phyloP scores from a whole-genome alignment of 2,329 filamentous ascomycete species.

The Hyphodiscus sp. region DNA sequence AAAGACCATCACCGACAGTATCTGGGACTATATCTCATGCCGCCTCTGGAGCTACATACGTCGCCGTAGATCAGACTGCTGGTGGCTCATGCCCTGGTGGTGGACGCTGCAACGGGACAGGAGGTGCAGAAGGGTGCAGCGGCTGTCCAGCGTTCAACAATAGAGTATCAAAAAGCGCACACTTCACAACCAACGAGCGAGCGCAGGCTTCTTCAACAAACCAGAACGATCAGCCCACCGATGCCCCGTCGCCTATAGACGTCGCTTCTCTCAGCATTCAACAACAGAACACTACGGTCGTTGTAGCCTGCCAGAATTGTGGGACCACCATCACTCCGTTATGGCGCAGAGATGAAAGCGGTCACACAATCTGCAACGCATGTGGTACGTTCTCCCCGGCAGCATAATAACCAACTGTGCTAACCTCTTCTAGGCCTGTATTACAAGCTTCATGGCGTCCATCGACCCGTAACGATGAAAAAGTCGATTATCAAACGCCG shows the following conservation, averaged over 20 bases:
- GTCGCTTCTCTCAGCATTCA: slow-evolving; percentile 41
- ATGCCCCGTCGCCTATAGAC: slow-evolving; percentile 39
- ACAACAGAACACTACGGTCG: slow-evolving; percentile 46
- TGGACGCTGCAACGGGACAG: slow-evolving; percentile 91
- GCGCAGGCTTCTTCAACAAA: slow-evolving; percentile 17
- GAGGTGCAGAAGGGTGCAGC: slow-evolving; percentile 88
- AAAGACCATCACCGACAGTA: slow-evolving; percentile 26
- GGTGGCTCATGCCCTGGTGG: slow-evolving; percentile 92
- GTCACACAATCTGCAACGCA: slow-evolving; percentile 96
- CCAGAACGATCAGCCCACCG: slow-evolving; percentile 22
- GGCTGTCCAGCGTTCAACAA: slow-evolving; percentile 98
- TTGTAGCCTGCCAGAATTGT: slow-evolving; percentile 95
- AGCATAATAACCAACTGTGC: slow-evolving; percentile 1
- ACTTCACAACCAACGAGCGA: slow-evolving; percentile 44
- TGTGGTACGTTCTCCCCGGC: slow-evolving; percentile 63
- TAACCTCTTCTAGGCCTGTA: slow-evolving; percentile 63
- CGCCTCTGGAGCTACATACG: slow-evolving; percentile 57
- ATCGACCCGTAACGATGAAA: slow-evolving; percentile 97
- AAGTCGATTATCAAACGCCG: slow-evolving; percentile 94
- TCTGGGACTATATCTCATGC: slow-evolving; percentile 31
- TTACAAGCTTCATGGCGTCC: slow-evolving; percentile 86
- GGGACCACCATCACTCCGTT: slow-evolving; percentile 93
- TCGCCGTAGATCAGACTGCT: slow-evolving; percentile 66
- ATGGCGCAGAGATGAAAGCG: slow-evolving; percentile 89
- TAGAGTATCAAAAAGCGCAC: slow-evolving; percentile 79